Percentiles rank a stretch among this genome's conserved stretches.
phyloP scores from a whole-genome alignment of 1,284 basidiomycete genomes.

The Heterobasidion occidentale region DNA sequence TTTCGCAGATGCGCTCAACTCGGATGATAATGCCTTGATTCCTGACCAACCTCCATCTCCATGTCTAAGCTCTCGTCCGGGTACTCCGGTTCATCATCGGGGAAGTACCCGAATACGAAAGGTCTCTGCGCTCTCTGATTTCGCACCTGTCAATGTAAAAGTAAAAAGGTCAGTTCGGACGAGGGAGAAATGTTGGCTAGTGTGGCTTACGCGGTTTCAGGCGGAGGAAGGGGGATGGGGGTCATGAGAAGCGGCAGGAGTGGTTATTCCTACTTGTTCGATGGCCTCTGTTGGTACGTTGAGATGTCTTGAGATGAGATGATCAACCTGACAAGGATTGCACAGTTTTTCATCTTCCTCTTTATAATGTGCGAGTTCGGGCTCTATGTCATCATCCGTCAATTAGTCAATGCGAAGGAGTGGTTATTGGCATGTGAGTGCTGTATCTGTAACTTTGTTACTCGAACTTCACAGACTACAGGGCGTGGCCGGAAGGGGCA shows the following conservation, averaged over 20 bases:
- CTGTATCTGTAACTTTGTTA: background rate
- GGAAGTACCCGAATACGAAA: conserved; percentile 48
- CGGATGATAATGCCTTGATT: conserved; percentile 45
- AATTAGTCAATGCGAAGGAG: conserved; percentile 91
- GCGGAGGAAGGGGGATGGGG: conserved; percentile 42
- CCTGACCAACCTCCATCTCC: conserved; percentile 8
- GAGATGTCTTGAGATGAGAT: background rate
- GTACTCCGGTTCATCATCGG: conserved; percentile 26
- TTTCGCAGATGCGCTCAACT: conserved; percentile 56
- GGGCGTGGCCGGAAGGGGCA: conserved; percentile 83
- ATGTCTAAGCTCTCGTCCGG: conserved; percentile 28
- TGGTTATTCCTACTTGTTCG: conserved; percentile 76
- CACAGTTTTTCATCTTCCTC: conserved; percentile 71
- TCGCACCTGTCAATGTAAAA: conserved; percentile 83
- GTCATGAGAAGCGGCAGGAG: conserved; percentile 53
- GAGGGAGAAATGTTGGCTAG: background rate
- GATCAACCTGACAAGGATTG: background rate
- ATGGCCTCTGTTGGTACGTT: conserved; percentile 82
- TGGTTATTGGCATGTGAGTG: conserved; percentile 81
- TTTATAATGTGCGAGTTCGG: conserved; percentile 86
- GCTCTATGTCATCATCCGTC: conserved; percentile 80
- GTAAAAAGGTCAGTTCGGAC: conserved; percentile 50
- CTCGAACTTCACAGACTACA: conserved; percentile 16
- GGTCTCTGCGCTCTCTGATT: conserved; percentile 86
- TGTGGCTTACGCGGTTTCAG: conserved; percentile 17